phyloP scores from a whole-genome alignment of 129 eudicot genomes.

The Lactuca sativa region DNA sequence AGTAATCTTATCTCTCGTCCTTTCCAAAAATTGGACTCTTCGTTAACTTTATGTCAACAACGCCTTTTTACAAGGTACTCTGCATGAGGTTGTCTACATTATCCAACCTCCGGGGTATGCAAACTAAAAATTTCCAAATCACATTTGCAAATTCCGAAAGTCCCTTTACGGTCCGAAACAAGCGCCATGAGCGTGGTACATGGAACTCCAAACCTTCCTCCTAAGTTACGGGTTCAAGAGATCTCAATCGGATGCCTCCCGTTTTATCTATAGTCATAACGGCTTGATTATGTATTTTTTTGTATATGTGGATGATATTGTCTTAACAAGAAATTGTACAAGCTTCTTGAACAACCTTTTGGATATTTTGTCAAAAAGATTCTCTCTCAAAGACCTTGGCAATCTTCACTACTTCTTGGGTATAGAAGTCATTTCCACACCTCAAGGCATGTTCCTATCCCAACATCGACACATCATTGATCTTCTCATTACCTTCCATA shows the following conservation, averaged over 20 bases:
- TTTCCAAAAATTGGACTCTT: no score
- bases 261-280: slow-evolving; percentile 2
- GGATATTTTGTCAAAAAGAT: neutral
- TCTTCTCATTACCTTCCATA: slow-evolving; percentile 6
- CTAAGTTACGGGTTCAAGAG: no score
- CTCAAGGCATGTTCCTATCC: slow-evolving; percentile 12
- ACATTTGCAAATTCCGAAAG: no score
- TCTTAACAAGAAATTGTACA: slow-evolving; percentile 2
- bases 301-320: neutral
- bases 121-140: no score
- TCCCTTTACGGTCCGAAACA: no score
- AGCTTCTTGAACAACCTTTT: neutral
- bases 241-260: slow-evolving; percentile 12
- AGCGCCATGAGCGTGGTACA: slow-evolving; percentile 4
- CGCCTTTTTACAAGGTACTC: no score
- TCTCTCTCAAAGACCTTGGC: slow-evolving; percentile 2
- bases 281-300: slow-evolving; percentile 1
- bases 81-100: no score
- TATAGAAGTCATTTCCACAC: neutral
- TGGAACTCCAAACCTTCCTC: neutral
- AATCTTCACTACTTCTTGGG: slow-evolving; percentile 3
- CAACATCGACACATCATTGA: slow-evolving; percentile 14
- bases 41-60: no score
- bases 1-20: no score
- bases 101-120: no score